Evolutionary conservation across 139 green algal species (phyloP), one percentile per base, ranked within the genome.

Genomic region (Penium margaritaceum): DNA sequence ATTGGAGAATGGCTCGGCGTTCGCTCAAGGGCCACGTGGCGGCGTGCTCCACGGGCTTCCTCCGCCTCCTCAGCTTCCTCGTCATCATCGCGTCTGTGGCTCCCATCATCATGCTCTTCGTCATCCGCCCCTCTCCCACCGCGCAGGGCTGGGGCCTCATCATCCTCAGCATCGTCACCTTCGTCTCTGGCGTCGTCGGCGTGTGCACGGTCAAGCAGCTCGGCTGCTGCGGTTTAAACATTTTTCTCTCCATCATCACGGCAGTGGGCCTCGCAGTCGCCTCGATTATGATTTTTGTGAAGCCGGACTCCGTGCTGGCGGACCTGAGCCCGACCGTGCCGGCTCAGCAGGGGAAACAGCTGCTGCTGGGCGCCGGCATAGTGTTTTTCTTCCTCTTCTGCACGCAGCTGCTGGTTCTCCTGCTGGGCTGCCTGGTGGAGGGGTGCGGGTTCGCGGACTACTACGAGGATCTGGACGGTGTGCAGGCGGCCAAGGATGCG

Each of bases 71-170:
- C n/a, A n/a, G n/a, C n/a, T n/a, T n/a, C n/a, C n/a, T n/a, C n/a
- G n/a, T n/a, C n/a, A n/a, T n/a, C 51, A 60, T 60, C 51, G 51
- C 51, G 30, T 30, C 64, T 32, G 32, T 72, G 24, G 64, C 44
- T 36, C 41, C 68, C 21, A 61, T 72, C 43, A n/a, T n/a, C n/a
- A n/a, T n/a, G n/a, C n/a, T n/a, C n/a, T 72, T 72, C 44, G 64
- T 72, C 30, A 36, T 72, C 30, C 30, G 32, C 12, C 64, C 30
- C 1, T 67, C 9, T 9, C 64, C 64, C 35, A 30, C 43, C 43
- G 68, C 34, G n/a, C 27, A 27, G 30, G 64, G 43, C n/a, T 72
- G 41, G 43, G 64, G 64, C 21, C 68, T 72, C 44, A 72, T 72
- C 1, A 27, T 36, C 44, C 27, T 72, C 43, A 32, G 64, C 29